Evolutionary conservation across 2,329 filamentous ascomycete genomes (phyloP).

Genomic region (Aaosphaeria pasadenensis): DNA sequence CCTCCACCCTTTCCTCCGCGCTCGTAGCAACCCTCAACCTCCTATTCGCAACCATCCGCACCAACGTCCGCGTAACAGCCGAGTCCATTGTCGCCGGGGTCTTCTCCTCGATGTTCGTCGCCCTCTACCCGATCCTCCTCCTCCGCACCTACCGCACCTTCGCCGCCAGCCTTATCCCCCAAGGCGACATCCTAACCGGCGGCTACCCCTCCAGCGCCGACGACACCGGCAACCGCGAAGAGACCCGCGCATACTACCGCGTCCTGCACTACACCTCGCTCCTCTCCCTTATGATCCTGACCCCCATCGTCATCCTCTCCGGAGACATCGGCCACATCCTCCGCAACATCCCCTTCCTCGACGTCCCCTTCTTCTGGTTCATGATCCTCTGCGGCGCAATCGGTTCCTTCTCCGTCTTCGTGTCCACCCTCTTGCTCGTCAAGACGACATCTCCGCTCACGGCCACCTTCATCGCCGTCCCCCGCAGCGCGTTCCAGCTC

Average conservation of each 20-base stretch:
- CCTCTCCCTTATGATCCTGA: conserved; percentile 48
- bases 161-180: conserved; percentile 43
- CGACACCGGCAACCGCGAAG: conserved; percentile 38
- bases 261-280: conserved; percentile 52
- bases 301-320: conserved; percentile 49
- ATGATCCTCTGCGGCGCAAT: conserved; percentile 50
- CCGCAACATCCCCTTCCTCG: conserved; percentile 54
- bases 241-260: conserved; percentile 51
- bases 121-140: conserved; percentile 51
- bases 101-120: conserved; percentile 52
- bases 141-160: conserved; percentile 50
- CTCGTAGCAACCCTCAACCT: conserved; percentile 52
- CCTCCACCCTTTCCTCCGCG: conserved; percentile 48
- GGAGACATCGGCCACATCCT: conserved; percentile 50
- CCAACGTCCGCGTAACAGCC: conserved; percentile 48
- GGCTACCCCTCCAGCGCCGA: conserved; percentile 33
- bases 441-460: conserved; percentile 51
- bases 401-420: conserved; percentile 49
- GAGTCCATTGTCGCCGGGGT: conserved; percentile 51
- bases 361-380: conserved; percentile 56
- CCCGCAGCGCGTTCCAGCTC: conserved; percentile 48
- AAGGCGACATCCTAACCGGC: conserved; percentile 43
- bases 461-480: conserved; percentile 49
- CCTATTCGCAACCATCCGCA: conserved; percentile 46
- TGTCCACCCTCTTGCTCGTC: conserved; percentile 47